phyloP scores from a whole-genome alignment of 1,139 yeast genomes.

The Suhomyces guaymorum region DNA sequence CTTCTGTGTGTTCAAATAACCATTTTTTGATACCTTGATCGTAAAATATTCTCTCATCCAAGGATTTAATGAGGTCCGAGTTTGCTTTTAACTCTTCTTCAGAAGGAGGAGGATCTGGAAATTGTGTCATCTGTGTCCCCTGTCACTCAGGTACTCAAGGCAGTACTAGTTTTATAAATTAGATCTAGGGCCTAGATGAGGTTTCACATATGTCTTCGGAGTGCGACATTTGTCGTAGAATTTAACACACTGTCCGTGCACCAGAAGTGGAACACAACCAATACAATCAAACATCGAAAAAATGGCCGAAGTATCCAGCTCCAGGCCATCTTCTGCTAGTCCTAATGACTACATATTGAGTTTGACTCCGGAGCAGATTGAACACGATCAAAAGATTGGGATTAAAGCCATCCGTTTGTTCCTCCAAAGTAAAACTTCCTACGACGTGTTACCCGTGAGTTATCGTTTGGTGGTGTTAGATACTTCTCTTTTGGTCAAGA shows the following conservation, averaged over 20 bases:
- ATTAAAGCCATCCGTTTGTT: conserved; percentile 79
- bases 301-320: conserved; percentile 23
- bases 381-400: conserved; percentile 65
- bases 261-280: neutral
- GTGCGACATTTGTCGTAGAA: conserved; percentile 1
- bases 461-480: conserved; percentile 92
- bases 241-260: neutral
- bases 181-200: too few relatives aligned
- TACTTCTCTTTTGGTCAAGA: conserved; percentile 85
- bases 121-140: conserved; percentile 1
- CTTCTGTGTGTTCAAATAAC: conserved; percentile 24
- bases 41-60: conserved; percentile 32
- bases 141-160: too few relatives aligned
- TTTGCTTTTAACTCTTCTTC: conserved; percentile 6
- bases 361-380: conserved; percentile 45
- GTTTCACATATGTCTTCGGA: neutral
- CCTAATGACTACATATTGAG: conserved; percentile 49
- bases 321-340: conserved; percentile 25
- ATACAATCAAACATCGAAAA: neutral
- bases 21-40: conserved; percentile 28
- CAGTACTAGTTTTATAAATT: too few relatives aligned
- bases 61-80: conserved; percentile 8
- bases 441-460: conserved; percentile 95
- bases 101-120: conserved; percentile 12
- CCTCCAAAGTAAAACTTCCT: conserved; percentile 87